Evolutionary conservation across 2,329 filamentous ascomycete species (phyloP), one percentile per base, ranked within the genome.

Genomic region (Alternaria ethzedia): DNA sequence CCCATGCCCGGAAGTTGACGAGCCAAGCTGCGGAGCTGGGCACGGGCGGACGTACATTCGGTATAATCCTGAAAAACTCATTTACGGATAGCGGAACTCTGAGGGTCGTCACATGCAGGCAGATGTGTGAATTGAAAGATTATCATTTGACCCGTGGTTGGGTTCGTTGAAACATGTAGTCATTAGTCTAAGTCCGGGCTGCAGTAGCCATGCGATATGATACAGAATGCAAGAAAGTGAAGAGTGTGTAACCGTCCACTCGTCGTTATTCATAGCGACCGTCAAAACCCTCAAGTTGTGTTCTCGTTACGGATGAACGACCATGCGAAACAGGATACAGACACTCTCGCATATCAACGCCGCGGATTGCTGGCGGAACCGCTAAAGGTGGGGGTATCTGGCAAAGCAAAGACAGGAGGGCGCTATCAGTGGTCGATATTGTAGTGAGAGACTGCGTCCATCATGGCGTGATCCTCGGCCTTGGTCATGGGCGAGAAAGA

Each of bases 401-500:
- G 52, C 23, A 54, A 12, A 43, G 25, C 21, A 15, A 52, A n/a
- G 13, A 52, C 20, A 52, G 20, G 9, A 47, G 13, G 13, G 15
- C 47, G 43, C 17, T 12, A 20, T 45, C 45, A 63, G 25, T 54
- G 20, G 10, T 25, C 36, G 6, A 68, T 57, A 6, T 50, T 59
- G 43, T 59, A 62, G 3, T 54, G 44, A 11, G 65, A 63, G 3
- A 63, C 54, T 25, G 56, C n/a, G 5, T 52, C 41, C 3, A 64
- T 32, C 46, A 57, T 49, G n/a, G 28, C 44, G 46, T 64, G 57
- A 25, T 58, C 46, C 13, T 62, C 49, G n/a, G 57, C 44, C 30
- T 63, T 55, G 17, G 57, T 55, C 43, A 56, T 54, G n/a, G 73
- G 71, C 23, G 75, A 71, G 52, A 68, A 57, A 17, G 64, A 73